A percentile compares a stretch with the other conserved stretches of the same genome.
Conservation (phyloP, 2,329 filamentous ascomycete genomes). For the Colletotrichum paranaense region DNA sequence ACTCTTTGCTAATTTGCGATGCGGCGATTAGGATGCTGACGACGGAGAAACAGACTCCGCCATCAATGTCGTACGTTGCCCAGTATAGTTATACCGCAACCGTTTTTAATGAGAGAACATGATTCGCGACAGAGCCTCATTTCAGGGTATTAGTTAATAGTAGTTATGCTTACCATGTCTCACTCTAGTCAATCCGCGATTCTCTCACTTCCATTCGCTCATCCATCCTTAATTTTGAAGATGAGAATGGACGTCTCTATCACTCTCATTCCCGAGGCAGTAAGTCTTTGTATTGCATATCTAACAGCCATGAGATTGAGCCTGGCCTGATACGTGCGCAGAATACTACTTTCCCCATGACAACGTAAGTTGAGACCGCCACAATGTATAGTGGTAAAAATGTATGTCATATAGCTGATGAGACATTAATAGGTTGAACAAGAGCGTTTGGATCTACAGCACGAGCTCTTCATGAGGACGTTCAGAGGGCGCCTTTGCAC, state of each 20-base stretch:
- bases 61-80: constrained; percentile 17
- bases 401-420: too few species aligned
- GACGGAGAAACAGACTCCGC: constrained; percentile 22
- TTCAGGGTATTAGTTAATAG: not conserved
- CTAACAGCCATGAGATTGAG: accelerated
- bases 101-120: too few species aligned
- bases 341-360: constrained; percentile 33
- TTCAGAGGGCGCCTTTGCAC: constrained; percentile 45
- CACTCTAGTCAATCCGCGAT: constrained; percentile 14
- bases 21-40: constrained; percentile 10
- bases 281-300: not conserved
- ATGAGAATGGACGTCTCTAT: constrained; percentile 19
- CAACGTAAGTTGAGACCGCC: not conserved
- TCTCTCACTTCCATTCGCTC: constrained; percentile 27
- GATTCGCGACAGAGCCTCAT: not conserved
- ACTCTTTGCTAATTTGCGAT: not conserved
- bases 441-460: constrained; percentile 47
- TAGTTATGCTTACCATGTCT: not conserved
- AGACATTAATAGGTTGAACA: constrained; percentile 12
- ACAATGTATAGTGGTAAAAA: not conserved
- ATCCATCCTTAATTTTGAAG: constrained; percentile 23
- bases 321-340: not conserved
- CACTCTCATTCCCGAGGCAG: constrained; percentile 29
- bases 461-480: constrained; percentile 48
- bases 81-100: too few species aligned